These are phyloP conservation scores for Dillenia suffruticosa DNA, from an alignment of 164 flowering plant genomes.

Conservation along the genomic window DNA sequence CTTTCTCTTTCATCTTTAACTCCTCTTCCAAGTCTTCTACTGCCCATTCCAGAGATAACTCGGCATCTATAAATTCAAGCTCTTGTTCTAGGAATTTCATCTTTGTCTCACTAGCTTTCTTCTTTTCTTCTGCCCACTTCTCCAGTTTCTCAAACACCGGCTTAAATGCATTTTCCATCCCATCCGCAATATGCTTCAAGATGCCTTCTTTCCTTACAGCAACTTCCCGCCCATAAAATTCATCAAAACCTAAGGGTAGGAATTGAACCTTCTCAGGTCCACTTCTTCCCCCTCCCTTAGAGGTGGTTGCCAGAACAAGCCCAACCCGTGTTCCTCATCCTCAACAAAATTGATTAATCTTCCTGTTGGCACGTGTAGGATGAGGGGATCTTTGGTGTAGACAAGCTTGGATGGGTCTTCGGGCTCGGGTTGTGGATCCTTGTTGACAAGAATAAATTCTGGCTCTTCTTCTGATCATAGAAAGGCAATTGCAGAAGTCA, in stretches of 20 bases:
- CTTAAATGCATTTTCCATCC: constrained; percentile 33
- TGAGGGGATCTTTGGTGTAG: constrained; percentile 71
- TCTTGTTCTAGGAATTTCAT: constrained; percentile 50
- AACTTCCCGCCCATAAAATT: constrained; percentile 56
- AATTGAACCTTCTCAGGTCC: constrained; percentile 61
- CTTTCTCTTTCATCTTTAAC: constrained; percentile 52
- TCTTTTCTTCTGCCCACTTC: constrained; percentile 72
- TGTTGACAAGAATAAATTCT: constrained; percentile 72
- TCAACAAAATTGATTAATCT: constrained; percentile 69
- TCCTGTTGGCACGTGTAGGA: constrained; percentile 72
- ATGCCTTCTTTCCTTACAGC: constrained; percentile 22
- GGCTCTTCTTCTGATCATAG: constrained; percentile 48
- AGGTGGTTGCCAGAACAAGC: constrained; percentile 88
- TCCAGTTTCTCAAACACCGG: constrained; percentile 39
- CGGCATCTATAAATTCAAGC: constrained; percentile 68
- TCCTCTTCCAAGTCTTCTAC: constrained; percentile 69
- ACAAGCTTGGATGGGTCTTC: constrained; percentile 67
- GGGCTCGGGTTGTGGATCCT: constrained; percentile 82
- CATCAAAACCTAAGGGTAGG: constrained; percentile 88
- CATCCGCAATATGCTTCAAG: constrained; percentile 25
- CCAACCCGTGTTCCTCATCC: constrained; percentile 76
- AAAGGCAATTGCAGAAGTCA: neutral
- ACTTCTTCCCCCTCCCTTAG: constrained; percentile 60
- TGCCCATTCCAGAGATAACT: constrained; percentile 57
- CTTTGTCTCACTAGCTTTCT: constrained; percentile 49